Conservation (phyloP, 495 filamentous ascomycete genomes). For the Lasiosphaeria ovina region DNA sequence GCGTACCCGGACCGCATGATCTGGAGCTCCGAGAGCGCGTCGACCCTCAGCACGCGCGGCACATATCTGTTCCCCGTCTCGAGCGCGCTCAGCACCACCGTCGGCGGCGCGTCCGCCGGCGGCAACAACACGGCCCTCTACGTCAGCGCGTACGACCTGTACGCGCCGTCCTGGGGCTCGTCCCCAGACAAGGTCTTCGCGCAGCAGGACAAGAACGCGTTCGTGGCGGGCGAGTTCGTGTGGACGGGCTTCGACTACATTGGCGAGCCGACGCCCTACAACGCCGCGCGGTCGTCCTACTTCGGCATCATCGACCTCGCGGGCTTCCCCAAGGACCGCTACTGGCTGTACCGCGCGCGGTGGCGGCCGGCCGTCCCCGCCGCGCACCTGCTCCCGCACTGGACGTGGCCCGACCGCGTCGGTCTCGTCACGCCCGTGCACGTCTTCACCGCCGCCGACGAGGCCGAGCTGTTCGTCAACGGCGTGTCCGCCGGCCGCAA, state of each 20-base stretch:
- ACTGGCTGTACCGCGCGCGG: slow-evolving; percentile 48
- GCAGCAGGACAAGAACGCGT: slow-evolving; percentile 43
- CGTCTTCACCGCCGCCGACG: slow-evolving; percentile 46
- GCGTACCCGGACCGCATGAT: slow-evolving; percentile 46
- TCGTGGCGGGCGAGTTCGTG: slow-evolving; percentile 50
- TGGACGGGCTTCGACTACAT: slow-evolving; percentile 54
- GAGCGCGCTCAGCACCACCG: slow-evolving; percentile 28
- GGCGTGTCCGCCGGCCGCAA: slow-evolving; percentile 40
- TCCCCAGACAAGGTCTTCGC: slow-evolving; percentile 49
- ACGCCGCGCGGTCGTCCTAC: slow-evolving; percentile 45
- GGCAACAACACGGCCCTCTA: slow-evolving; percentile 27
- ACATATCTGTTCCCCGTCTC: slow-evolving; percentile 52
- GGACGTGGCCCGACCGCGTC: slow-evolving; percentile 50
- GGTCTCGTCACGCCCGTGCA: slow-evolving; percentile 49
- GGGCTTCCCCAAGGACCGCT: slow-evolving; percentile 52
- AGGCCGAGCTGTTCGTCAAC: slow-evolving; percentile 53
- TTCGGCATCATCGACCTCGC: slow-evolving; percentile 51
- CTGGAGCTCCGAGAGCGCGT: slow-evolving; percentile 43
- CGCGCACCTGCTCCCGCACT: slow-evolving; percentile 51
- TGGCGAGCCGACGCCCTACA: slow-evolving; percentile 50
- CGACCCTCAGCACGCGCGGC: slow-evolving; percentile 43
- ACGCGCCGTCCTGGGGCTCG: slow-evolving; percentile 40
- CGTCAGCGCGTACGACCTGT: slow-evolving; percentile 50
- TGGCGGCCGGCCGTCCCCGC: slow-evolving; percentile 42
- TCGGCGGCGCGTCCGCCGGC: slow-evolving; percentile 9